Evolutionary conservation across 352 stramenopile genomes (phyloP).

Genomic region (Achlya hypogyna): DNA sequence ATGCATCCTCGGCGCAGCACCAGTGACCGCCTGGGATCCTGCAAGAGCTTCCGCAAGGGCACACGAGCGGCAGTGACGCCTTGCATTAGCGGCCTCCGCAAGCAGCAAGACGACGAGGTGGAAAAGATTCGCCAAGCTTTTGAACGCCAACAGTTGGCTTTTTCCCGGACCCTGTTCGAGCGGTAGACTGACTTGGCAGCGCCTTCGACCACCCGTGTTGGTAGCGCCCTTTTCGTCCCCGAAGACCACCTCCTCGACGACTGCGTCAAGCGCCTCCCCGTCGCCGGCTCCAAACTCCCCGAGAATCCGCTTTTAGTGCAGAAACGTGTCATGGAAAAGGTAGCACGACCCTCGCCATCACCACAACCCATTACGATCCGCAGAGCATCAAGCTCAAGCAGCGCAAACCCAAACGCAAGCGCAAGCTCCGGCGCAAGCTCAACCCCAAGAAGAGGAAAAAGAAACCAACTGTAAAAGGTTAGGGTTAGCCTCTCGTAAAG

Average conservation of each 20-base stretch:
- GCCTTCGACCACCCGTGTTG: neutral
- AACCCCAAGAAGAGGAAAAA: neutral
- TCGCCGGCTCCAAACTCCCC: conserved; percentile 35
- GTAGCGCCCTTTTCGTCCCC: conserved; percentile 38
- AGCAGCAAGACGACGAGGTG: conserved; percentile 44
- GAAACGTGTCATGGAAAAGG: neutral
- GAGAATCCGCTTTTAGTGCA: conserved; percentile 32
- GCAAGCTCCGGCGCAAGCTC: neutral
- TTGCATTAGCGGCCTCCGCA: conserved; percentile 38
- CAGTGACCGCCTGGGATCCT: too few species aligned
- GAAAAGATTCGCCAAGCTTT: conserved; percentile 58
- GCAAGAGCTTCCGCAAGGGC: too few species aligned
- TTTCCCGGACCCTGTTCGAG: conserved; percentile 33
- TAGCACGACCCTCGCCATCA: neutral
- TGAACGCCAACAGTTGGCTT: conserved; percentile 36
- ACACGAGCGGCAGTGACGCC: too few species aligned
- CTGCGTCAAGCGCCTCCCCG: conserved; percentile 41
- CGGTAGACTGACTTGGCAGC: conserved; percentile 8
- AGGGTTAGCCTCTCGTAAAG: too few species aligned
- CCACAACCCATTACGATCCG: neutral
- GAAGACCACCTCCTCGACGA: conserved; percentile 44
- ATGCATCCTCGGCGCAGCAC: too few species aligned
- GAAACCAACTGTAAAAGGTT: neutral
- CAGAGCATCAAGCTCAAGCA: neutral
- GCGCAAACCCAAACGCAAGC: neutral